A percentile compares a stretch with the other conserved stretches of the same genome.
Conservation (phyloP, 2,329 filamentous ascomycete species). For the Talaromyces sp. region DNA sequence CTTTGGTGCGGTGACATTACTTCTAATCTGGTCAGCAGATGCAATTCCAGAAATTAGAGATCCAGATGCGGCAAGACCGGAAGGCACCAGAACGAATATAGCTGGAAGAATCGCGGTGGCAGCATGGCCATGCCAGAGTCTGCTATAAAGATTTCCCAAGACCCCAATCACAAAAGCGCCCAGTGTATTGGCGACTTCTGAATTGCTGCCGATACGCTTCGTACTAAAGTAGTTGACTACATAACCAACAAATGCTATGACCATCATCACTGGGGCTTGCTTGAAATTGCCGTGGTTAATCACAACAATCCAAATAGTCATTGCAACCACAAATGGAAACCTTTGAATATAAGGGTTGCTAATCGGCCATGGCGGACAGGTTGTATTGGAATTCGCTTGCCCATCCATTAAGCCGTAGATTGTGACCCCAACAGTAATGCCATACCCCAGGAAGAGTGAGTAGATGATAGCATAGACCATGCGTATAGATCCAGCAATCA, state of each 20-base stretch:
- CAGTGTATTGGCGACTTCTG: slow-evolving; percentile 69
- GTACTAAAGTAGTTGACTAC: slow-evolving; percentile 68
- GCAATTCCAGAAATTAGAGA: slow-evolving; percentile 51
- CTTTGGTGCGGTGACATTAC: slow-evolving; percentile 18
- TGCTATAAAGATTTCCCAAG: slow-evolving; percentile 70
- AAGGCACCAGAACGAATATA: slow-evolving; percentile 66
- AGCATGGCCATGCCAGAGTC: slow-evolving; percentile 66
- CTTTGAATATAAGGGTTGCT: slow-evolving; percentile 44
- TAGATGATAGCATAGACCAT: slow-evolving; percentile 68
- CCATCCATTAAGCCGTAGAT: slow-evolving; percentile 57
- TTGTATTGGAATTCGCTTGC: slow-evolving; percentile 45
- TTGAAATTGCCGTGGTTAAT: slow-evolving; percentile 77
- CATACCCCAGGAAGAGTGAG: slow-evolving; percentile 64
- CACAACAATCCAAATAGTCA: slow-evolving; percentile 67
- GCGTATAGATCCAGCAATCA: slow-evolving; percentile 64
- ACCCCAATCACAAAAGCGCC: slow-evolving; percentile 71
- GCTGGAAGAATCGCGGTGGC: slow-evolving; percentile 79
- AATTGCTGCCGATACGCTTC: slow-evolving; percentile 62
- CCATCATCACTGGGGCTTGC: slow-evolving; percentile 68
- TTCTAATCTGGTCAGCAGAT: slow-evolving; percentile 50
- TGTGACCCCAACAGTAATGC: slow-evolving; percentile 60
- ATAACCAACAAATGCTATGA: slow-evolving; percentile 68
- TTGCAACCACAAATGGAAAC: slow-evolving; percentile 67
- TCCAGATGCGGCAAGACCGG: slow-evolving; percentile 52
- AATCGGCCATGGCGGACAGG: slow-evolving; percentile 45